A percentile compares a stretch with the other conserved stretches of the same genome.
These are phyloP conservation scores for Colletotrichum falcatum DNA, from an alignment of 2,329 filamentous ascomycete genomes.

Conservation along the genomic window DNA sequence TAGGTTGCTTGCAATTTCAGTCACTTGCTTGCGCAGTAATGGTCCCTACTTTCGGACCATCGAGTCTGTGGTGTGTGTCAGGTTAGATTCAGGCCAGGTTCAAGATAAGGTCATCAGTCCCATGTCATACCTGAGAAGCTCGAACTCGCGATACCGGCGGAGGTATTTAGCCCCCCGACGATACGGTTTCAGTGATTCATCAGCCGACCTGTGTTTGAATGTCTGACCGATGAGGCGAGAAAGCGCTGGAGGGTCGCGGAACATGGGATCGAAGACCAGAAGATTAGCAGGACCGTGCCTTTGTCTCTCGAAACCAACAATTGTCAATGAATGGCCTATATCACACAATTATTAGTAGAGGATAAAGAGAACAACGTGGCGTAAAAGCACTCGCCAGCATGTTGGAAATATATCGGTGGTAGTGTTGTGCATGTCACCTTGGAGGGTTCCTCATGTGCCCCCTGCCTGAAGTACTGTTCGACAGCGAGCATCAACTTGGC, in stretches of 20 bases:
- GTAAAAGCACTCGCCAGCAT: constrained; percentile 66
- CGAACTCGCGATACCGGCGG: constrained; percentile 79
- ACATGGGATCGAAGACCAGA: constrained; percentile 90
- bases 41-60: background rate
- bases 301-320: constrained; percentile 83
- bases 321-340: constrained; percentile 90
- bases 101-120: background rate
- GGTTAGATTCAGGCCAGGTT: background rate
- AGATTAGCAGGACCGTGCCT: constrained; percentile 74
- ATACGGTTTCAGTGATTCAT: constrained; percentile 76
- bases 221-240: constrained; percentile 66
- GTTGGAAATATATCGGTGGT: constrained; percentile 91
- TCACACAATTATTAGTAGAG: background rate
- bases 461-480: constrained; percentile 79
- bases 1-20: background rate
- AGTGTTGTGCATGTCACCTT: constrained; percentile 79
- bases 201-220: constrained; percentile 60
- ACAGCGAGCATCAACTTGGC: constrained; percentile 73
- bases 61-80: constrained; percentile 20
- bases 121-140: constrained; percentile 65
- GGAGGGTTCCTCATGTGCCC: constrained; percentile 59
- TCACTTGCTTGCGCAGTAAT: background rate
- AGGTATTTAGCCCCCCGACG: constrained; percentile 77
- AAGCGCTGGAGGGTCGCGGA: constrained; percentile 75
- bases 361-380: background rate